These are phyloP conservation scores for Canariomyces notabilis DNA, from an alignment of 2,329 filamentous ascomycete genomes.

Conservation along the genomic window DNA sequence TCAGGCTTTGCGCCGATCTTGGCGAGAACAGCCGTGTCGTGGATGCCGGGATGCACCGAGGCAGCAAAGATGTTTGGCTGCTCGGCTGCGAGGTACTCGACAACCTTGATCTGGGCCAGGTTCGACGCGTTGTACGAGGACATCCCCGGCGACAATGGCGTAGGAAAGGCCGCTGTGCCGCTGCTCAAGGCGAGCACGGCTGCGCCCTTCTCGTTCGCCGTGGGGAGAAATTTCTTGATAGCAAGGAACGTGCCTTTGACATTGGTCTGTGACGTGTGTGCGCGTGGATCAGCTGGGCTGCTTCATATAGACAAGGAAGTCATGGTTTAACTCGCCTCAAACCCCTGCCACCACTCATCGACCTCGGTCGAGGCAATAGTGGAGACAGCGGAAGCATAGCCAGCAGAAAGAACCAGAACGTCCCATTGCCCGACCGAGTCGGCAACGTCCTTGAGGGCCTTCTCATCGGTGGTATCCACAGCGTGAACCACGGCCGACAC, in stretches of 20 bases:
- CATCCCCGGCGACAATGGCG: not conserved
- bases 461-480: not conserved
- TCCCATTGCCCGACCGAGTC: constrained; percentile 1
- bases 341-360: constrained; percentile 1
- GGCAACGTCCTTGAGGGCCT: not conserved
- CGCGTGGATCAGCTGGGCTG: not conserved
- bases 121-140: constrained; percentile 2
- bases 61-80: not conserved
- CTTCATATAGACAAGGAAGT: not conserved
- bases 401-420: constrained; percentile 1
- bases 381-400: not conserved
- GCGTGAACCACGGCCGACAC: not conserved
- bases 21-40: too few species aligned
- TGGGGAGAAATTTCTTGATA: constrained; percentile 3
- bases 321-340: not conserved
- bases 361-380: not conserved
- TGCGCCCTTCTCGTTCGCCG: not conserved
- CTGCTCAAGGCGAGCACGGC: constrained; percentile 1
- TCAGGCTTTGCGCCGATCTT: too few species aligned
- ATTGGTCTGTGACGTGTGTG: not conserved
- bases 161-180: not conserved
- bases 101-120: constrained; percentile 1
- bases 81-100: not conserved
- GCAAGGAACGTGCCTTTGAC: constrained; percentile 2
- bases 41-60: too few species aligned